These are phyloP conservation scores for Penicillium palitans DNA, from an alignment of 2,329 filamentous ascomycete genomes.

Conservation along the genomic window DNA sequence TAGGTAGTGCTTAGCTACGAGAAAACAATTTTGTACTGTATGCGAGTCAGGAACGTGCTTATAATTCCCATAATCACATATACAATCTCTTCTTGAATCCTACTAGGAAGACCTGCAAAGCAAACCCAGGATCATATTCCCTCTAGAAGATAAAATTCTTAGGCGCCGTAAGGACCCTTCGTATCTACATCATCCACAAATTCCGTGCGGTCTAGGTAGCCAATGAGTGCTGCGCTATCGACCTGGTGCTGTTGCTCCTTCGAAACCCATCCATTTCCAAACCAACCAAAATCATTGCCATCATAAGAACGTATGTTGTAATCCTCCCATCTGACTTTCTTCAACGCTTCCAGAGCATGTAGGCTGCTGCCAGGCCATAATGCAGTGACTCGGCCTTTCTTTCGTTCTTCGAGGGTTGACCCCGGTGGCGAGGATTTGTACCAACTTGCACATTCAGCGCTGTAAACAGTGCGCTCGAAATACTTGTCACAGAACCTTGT, in stretches of 20 bases:
- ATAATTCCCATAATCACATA: too few relatives aligned
- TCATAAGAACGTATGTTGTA: slow-evolving; percentile 48
- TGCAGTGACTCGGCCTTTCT: slow-evolving; percentile 44
- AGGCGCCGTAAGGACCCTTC: not conserved
- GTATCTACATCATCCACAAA: not conserved
- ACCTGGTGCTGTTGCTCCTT: slow-evolving; percentile 16
- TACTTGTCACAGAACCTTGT: slow-evolving; percentile 50
- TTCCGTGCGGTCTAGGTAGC: not conserved
- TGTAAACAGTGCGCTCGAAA: slow-evolving; percentile 40
- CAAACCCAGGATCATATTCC: too few relatives aligned
- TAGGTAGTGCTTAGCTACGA: too few relatives aligned
- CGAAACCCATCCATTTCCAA: slow-evolving; percentile 50
- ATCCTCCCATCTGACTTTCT: slow-evolving; percentile 48
- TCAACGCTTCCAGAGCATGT: slow-evolving; percentile 37
- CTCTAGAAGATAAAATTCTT: not conserved
- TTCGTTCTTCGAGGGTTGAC: slow-evolving; percentile 27
- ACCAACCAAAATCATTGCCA: slow-evolving; percentile 49
- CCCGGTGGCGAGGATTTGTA: slow-evolving; percentile 46
- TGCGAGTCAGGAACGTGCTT: too few relatives aligned
- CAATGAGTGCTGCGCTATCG: not conserved
- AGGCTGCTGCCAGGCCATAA: slow-evolving; percentile 46
- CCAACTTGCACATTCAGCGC: slow-evolving; percentile 51
- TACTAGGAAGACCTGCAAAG: not conserved
- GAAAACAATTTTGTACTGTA: too few relatives aligned
- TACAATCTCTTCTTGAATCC: too few relatives aligned